A percentile compares a stretch with the other conserved stretches of the same genome.
These are phyloP conservation scores for Coemansia guatemalensis DNA, from an alignment of 192 early-diverging fungal genomes.

Conservation along the genomic window DNA sequence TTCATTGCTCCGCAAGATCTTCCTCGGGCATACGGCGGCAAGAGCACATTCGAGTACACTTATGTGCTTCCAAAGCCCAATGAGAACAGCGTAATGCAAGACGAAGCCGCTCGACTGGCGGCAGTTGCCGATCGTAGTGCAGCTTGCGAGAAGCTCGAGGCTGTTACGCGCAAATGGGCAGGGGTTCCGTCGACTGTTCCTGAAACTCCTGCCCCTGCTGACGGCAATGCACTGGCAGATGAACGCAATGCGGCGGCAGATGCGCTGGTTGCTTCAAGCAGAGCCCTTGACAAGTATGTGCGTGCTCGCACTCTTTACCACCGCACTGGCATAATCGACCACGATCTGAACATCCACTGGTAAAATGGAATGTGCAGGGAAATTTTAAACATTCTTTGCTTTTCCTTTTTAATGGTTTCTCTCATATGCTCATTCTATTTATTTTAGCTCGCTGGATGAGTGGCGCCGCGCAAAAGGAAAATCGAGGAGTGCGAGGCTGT, in stretches of 20 bases:
- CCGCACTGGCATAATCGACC: slow-evolving; percentile 47
- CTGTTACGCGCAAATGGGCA: slow-evolving; percentile 54
- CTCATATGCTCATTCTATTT: background rate
- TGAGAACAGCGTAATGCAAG: slow-evolving; percentile 57
- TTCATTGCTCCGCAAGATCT: slow-evolving; percentile 64
- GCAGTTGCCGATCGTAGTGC: slow-evolving; percentile 27
- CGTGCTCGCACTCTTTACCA: slow-evolving; percentile 56
- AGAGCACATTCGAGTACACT: slow-evolving; percentile 55
- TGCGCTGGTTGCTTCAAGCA: slow-evolving; percentile 51
- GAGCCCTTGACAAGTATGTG: slow-evolving; percentile 50
- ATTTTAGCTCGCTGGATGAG: background rate
- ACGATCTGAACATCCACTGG: slow-evolving; percentile 24
- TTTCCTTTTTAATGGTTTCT: background rate
- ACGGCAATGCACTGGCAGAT: slow-evolving; percentile 15
- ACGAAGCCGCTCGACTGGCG: slow-evolving; percentile 37
- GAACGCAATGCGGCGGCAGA: slow-evolving; percentile 46
- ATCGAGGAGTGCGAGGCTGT: background rate
- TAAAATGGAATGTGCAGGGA: slow-evolving; percentile 2
- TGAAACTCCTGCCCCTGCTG: background rate
- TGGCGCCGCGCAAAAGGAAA: background rate
- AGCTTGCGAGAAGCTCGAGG: slow-evolving; percentile 51
- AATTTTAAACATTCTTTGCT: background rate
- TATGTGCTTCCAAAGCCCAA: slow-evolving; percentile 49
- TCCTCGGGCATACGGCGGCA: slow-evolving; percentile 62
- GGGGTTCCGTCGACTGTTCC: slow-evolving; percentile 10